A percentile compares a stretch with the other conserved stretches of the same genome.
phyloP scores from a whole-genome alignment of 805 yeast species.

The Metschnikowia baotianmanensis region DNA sequence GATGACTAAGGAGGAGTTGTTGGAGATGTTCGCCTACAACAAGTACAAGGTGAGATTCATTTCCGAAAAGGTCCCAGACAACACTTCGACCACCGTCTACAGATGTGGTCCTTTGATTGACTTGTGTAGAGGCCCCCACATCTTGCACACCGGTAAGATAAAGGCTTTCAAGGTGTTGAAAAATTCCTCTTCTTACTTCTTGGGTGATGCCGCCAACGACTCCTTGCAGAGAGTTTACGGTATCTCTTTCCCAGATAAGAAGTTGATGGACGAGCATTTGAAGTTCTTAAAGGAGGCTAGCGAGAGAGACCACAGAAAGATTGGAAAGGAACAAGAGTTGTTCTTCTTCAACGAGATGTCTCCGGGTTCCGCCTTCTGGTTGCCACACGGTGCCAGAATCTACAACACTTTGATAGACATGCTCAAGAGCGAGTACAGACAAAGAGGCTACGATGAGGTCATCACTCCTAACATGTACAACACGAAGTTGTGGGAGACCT shows the following conservation, averaged over 20 bases:
- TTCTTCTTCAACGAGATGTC: constrained; percentile 95
- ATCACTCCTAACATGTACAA: constrained; percentile 99
- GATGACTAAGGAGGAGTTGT: constrained; percentile 85
- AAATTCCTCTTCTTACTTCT: constrained; percentile 93
- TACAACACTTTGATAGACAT: constrained; percentile 82
- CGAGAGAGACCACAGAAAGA: constrained; percentile 91
- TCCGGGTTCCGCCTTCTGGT: constrained; percentile 98
- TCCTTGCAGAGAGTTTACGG: constrained; percentile 97
- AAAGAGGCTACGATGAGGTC: constrained; percentile 96
- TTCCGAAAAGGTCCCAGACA: constrained; percentile 88
- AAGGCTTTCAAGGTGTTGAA: constrained; percentile 92
- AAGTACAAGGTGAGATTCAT: constrained; percentile 91
- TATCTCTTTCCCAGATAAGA: constrained; percentile 97
- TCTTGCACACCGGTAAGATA: constrained; percentile 95
- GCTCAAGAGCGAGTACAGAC: constrained; percentile 79
- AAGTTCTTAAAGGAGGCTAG: constrained; percentile 96
- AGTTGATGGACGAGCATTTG: constrained; percentile 89
- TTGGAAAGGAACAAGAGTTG: constrained; percentile 95
- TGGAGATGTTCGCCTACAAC: constrained; percentile 93
- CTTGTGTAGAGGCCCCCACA: constrained; percentile 96
- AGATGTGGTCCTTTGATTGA: constrained; percentile 97
- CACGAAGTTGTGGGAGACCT: constrained; percentile 95
- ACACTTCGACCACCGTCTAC: constrained; percentile 93
- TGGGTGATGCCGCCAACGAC: constrained; percentile 90
- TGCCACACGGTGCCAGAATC: constrained; percentile 98